These are phyloP conservation scores for Trichosporon inkin DNA, from an alignment of 1,284 basidiomycete species.

Conservation along the genomic window DNA sequence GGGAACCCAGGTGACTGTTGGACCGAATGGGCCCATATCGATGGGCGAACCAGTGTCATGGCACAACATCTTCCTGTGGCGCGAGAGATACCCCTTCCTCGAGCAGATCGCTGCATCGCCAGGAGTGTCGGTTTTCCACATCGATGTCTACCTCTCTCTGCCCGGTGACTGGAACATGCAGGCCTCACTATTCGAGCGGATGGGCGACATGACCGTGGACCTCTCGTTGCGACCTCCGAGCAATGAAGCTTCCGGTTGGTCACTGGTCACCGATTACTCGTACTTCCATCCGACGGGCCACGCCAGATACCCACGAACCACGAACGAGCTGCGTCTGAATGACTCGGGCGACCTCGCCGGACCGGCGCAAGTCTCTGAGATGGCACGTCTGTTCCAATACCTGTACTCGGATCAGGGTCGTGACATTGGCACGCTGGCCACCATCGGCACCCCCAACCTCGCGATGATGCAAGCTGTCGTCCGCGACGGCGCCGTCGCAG, in stretches of 20 bases:
- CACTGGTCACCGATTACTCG: constrained; percentile 17
- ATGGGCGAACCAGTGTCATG: constrained; percentile 8
- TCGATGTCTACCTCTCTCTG: constrained; percentile 20
- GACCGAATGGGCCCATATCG: constrained; percentile 8
- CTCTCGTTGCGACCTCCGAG: neutral
- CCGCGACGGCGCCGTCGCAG: constrained; percentile 12
- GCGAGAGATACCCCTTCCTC: constrained; percentile 20
- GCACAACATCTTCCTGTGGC: constrained; percentile 10
- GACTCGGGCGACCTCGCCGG: constrained; percentile 4
- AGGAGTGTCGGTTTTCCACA: constrained; percentile 17
- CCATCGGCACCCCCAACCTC: constrained; percentile 13
- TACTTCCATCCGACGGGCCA: constrained; percentile 5
- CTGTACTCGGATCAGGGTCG: neutral
- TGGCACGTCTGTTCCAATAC: constrained; percentile 17
- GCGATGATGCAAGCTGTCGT: constrained; percentile 20
- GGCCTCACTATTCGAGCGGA: constrained; percentile 7
- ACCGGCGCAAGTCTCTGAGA: constrained; percentile 4
- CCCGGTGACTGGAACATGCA: constrained; percentile 10
- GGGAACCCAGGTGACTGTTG: neutral
- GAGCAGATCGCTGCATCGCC: constrained; percentile 4
- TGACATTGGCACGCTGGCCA: neutral
- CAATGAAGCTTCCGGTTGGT: constrained; percentile 12
- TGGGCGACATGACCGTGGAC: constrained; percentile 9
- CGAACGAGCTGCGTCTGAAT: constrained; percentile 1
- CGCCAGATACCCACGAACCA: neutral